These are phyloP conservation scores for Juglanconis oblonga DNA, from an alignment of 2,329 filamentous ascomycete genomes.

Conservation along the genomic window DNA sequence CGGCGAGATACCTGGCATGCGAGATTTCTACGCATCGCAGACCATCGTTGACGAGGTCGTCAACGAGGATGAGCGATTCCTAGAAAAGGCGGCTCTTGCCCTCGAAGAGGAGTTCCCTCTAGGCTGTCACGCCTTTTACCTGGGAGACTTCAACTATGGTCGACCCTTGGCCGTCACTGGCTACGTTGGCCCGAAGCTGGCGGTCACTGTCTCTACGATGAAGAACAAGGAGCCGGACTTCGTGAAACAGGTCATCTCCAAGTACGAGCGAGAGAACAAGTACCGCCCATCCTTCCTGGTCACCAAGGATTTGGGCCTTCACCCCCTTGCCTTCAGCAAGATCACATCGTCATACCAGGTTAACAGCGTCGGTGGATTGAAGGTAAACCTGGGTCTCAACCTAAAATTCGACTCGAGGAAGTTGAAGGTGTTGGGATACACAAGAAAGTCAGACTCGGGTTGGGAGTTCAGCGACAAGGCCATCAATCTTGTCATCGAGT, in stretches of 20 bases:
- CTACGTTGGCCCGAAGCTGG: conserved; percentile 71
- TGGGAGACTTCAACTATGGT: conserved; percentile 91
- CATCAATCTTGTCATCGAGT: conserved; percentile 74
- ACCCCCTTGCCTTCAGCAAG: conserved; percentile 87
- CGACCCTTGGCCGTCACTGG: conserved; percentile 79
- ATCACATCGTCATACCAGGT: conserved; percentile 94
- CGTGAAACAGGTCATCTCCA: conserved; percentile 67
- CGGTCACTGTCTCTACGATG: conserved; percentile 72
- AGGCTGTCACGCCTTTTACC: conserved; percentile 82
- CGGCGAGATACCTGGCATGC: conserved; percentile 76
- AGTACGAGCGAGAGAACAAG: conserved; percentile 66
- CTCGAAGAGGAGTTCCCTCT: conserved; percentile 89
- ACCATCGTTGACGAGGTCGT: conserved; percentile 85
- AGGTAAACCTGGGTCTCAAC: conserved; percentile 89
- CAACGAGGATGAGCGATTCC: conserved; percentile 88
- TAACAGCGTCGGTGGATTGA: conserved; percentile 70
- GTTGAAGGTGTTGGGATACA: conserved; percentile 93
- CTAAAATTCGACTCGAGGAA: conserved; percentile 96
- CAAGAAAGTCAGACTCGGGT: conserved; percentile 76
- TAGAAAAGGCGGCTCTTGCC: conserved; percentile 83
- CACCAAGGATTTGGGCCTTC: conserved; percentile 75
- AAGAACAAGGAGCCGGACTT: conserved; percentile 79
- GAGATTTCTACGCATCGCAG: conserved; percentile 88
- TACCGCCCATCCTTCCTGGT: conserved; percentile 90
- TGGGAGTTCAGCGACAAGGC: conserved; percentile 96